Percentiles rank a stretch among this genome's conserved stretches.
These are phyloP conservation scores for Diplodia mutila DNA, from an alignment of 2,329 filamentous ascomycete species.

Conservation along the genomic window DNA sequence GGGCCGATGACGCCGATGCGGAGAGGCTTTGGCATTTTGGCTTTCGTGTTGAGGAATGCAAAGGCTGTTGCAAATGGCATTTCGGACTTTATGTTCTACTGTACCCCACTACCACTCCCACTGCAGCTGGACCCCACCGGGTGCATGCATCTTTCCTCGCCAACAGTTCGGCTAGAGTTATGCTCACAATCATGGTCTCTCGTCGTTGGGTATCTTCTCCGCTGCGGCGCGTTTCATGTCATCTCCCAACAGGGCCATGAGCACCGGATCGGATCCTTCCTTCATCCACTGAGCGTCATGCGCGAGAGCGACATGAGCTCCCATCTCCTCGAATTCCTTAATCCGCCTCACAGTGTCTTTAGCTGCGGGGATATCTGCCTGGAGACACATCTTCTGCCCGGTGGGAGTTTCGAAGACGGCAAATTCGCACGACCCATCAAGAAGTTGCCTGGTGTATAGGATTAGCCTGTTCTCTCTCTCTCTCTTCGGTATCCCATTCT, in stretches of 20 bases:
- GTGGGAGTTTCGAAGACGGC: constrained; percentile 35
- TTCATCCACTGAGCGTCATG: constrained; percentile 39
- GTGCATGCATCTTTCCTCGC: neutral
- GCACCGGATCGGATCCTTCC: constrained; percentile 33
- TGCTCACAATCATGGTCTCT: constrained; percentile 8
- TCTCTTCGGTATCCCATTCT: too few species aligned
- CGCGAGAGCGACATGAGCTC: constrained; percentile 37
- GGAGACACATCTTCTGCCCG: constrained; percentile 34
- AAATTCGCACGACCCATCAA: constrained; percentile 37
- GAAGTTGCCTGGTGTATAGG: constrained; percentile 30
- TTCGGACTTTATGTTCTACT: neutral
- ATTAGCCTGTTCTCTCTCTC: neutral
- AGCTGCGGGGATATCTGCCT: constrained; percentile 35
- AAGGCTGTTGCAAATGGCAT: neutral
- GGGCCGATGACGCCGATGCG: constrained; percentile 40
- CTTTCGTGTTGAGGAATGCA: neutral
- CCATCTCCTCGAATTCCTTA: constrained; percentile 32
- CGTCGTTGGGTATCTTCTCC: constrained; percentile 32
- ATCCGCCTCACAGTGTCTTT: constrained; percentile 36
- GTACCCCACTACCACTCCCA: neutral
- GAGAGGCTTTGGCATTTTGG: constrained; percentile 25
- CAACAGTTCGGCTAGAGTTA: neutral
- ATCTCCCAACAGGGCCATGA: constrained; percentile 37
- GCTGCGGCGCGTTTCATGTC: constrained; percentile 33
- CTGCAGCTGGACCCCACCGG: neutral